Evolutionary conservation across 345 rosid genomes (phyloP), one percentile per base, ranked within the genome.

Genomic region (Raphanus raphanistrum): DNA sequence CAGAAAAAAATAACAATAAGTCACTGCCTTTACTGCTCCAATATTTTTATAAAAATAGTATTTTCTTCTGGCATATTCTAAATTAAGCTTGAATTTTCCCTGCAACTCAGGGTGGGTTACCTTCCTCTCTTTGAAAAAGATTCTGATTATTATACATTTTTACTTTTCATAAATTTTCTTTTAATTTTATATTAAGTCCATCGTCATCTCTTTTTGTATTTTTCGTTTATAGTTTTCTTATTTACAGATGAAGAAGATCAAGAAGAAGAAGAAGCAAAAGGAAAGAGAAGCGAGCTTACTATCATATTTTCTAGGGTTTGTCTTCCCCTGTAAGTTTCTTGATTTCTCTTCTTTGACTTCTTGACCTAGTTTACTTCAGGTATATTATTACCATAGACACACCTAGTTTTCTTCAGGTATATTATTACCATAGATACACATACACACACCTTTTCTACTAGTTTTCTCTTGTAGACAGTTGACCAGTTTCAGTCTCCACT

Each of bases 181-280:
- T 55, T 54, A 66, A 45, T 33, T 58, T 15, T 70, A 31, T 68
- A 59, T 78, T 43, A n/a, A 72, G 55, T 81, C 71, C 21, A 27
- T 72, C 76, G 78, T 76, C 77, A 81, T 78, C 77, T 76, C 69
- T 67, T 82, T 82, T 64, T 79, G 60, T 77, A 67, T 77, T 55
- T 78, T 10, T 67, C 54, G 64, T 3, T 36, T 79, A 9, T 57
- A 54, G 25, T 68, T 50, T 74, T 79, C 79, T 74, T 74, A 63
- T 79, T 79, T 63, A 79, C 75, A 78, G 84, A 81, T 48, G 80
- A 82, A 66, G 84, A 82, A 64, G 38, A 67, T 11, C 75, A n/a
- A 43, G 50, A 70, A 68, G 63, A 35, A 35, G 52, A 75, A 48
- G 29, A 36, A 63, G 10, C 10, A 41, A 29, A 8, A 65, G 27